Conservation (phyloP, 1,139 yeast species). For the Kurtzmaniella quercitrusa region DNA sequence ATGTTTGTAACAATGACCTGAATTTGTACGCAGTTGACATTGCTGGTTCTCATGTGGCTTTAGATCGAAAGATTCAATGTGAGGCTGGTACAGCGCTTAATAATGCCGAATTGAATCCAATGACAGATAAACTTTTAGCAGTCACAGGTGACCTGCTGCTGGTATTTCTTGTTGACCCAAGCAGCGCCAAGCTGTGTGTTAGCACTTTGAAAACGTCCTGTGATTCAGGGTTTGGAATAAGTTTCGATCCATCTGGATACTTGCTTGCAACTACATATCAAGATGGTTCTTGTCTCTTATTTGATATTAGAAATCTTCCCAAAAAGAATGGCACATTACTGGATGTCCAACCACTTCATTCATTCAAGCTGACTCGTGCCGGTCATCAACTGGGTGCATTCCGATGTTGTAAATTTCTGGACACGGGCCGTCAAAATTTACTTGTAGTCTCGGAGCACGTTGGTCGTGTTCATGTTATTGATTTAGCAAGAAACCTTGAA, state of each 20-base stretch:
- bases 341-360: slow-evolving; percentile 41
- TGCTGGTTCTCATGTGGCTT: slow-evolving; percentile 33
- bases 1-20: slow-evolving; percentile 80
- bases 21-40: slow-evolving; percentile 64
- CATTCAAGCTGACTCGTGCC: slow-evolving; percentile 57
- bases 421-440: slow-evolving; percentile 65
- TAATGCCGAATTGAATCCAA: slow-evolving; percentile 33
- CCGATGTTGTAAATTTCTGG: slow-evolving; percentile 67
- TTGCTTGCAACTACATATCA: slow-evolving; percentile 81
- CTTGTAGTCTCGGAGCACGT: slow-evolving; percentile 78
- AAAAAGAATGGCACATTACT: slow-evolving; percentile 1
- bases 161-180: slow-evolving; percentile 36
- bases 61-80: slow-evolving; percentile 29
- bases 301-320: slow-evolving; percentile 62
- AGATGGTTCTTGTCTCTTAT: slow-evolving; percentile 74
- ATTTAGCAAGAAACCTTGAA: slow-evolving; percentile 57
- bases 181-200: slow-evolving; percentile 15
- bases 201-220: slow-evolving; percentile 49
- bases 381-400: slow-evolving; percentile 59
- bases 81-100: slow-evolving; percentile 39
- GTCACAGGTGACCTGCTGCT: slow-evolving; percentile 41
- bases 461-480: slow-evolving; percentile 80
- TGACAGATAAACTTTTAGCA: slow-evolving; percentile 26
- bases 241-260: slow-evolving; percentile 70
- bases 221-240: slow-evolving; percentile 80